Evolutionary conservation across 495 filamentous ascomycete genomes (phyloP).

Genomic region (Amphirosellinia nigrospora): DNA sequence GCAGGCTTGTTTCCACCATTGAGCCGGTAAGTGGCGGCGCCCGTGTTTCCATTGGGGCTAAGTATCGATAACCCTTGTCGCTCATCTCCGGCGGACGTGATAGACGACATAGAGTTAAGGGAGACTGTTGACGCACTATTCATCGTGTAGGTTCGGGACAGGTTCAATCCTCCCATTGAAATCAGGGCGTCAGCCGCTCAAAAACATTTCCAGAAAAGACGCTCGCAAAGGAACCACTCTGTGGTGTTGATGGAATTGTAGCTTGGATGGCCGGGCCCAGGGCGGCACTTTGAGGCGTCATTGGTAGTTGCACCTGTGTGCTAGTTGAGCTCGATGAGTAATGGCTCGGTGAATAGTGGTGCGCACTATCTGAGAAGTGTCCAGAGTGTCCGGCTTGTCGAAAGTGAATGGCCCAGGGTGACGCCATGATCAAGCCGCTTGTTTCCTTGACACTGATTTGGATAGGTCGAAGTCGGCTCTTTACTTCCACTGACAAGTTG

Average conservation of each 20-base stretch:
- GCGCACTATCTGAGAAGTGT: constrained; percentile 32
- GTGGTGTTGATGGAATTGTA: constrained; percentile 81
- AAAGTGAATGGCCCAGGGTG: constrained; percentile 72
- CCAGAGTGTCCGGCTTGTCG: constrained; percentile 36
- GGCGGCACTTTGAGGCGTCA: constrained; percentile 80
- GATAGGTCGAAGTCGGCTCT: constrained; percentile 73
- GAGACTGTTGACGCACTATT: constrained; percentile 47
- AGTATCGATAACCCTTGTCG: constrained; percentile 44
- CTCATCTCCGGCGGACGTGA: constrained; percentile 37
- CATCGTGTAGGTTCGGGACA: constrained; percentile 54
- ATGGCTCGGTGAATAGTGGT: constrained; percentile 44
- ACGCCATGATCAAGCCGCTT: constrained; percentile 71
- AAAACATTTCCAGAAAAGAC: constrained; percentile 75
- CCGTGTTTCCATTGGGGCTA: constrained; percentile 42
- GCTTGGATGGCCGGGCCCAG: constrained; percentile 88
- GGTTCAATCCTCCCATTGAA: constrained; percentile 57
- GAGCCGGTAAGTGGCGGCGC: constrained; percentile 33
- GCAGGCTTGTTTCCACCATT: constrained; percentile 41
- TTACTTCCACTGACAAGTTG: constrained; percentile 68
- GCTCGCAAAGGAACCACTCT: constrained; percentile 64
- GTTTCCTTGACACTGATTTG: constrained; percentile 79
- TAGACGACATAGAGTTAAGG: constrained; percentile 50
- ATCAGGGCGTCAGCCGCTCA: constrained; percentile 75
- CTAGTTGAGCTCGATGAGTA: constrained; percentile 37
- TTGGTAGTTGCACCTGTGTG: constrained; percentile 51